Evolutionary conservation across 2,329 filamentous ascomycete genomes (phyloP), one percentile per base, ranked within the genome.

Genomic region (Immersiporthe knoxdaviesiana): DNA sequence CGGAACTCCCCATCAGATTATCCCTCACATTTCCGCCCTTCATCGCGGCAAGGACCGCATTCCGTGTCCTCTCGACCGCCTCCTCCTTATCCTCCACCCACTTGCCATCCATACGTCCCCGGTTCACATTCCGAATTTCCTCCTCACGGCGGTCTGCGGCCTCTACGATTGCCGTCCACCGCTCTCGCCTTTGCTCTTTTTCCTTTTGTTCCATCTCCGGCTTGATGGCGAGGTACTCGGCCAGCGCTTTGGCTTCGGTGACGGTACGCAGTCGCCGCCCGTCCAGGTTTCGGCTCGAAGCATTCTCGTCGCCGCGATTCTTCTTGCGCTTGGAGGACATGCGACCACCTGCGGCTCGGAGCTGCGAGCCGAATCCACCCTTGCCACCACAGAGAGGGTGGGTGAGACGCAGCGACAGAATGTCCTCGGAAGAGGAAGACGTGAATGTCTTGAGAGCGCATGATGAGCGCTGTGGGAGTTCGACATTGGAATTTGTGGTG

Each of bases 81-180:
- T 97, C 94, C 74, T 97, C 94, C 79, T 97, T 97, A 73, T 93
- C 91, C 78, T 99, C 96, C 54, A 98, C 90, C 94, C 95, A 99
- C 77, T 95, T 92, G 0, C 93, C 93, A 76, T 97, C 93, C 54
- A 97, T 80, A 78, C 91, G 86, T 66, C 90, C 88, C 74, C 88
- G 86, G 72, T 87, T 84, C 12, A 92, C 93, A 70, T 90, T 89
- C 79, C 88, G 90, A 65, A 97, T 88, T 76, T 97, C 94, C 47
- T 93, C 91, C 75, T 97, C 91, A 74, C 90, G 91, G 71, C 89
- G 87, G 78, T 98, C 95, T 0, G 96, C 90, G 70, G 91, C 85
- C 63, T 95, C 92, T 16, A 98, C 91, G 67, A 98, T 91, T 76
- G 94, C 88, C 78, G 97, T 90, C 93, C 94, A 97, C 62, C 94